A percentile compares a stretch with the other conserved stretches of the same genome.
Conservation (phyloP, 163 green algal genomes). For the Chlorella variabilis region DNA sequence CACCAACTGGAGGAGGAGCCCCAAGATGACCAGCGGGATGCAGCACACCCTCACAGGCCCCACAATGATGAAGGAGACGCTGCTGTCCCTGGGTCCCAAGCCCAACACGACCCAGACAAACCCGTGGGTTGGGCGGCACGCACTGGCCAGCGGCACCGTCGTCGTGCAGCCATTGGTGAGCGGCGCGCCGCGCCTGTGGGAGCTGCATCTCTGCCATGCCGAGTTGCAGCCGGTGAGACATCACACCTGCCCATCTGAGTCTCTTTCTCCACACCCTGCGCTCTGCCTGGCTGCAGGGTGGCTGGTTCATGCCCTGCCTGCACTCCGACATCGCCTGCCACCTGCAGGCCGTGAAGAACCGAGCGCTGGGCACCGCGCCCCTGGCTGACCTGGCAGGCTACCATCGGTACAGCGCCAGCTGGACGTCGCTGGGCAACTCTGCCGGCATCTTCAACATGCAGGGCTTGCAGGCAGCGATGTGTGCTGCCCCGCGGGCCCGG, state of each 20-base stretch:
- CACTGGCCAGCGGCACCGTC: background rate
- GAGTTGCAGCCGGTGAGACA: too few species aligned
- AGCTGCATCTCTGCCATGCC: too few species aligned
- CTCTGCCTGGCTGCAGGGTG: slow-evolving; percentile 10
- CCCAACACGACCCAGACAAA: background rate
- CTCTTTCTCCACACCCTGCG: too few species aligned
- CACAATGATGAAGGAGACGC: background rate
- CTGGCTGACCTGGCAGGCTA: slow-evolving; percentile 21
- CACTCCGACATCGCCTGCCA: slow-evolving; percentile 32
- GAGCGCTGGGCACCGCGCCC: background rate
- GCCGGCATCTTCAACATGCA: background rate
- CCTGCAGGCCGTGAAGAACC: background rate
- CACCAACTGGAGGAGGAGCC: background rate
- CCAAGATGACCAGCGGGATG: background rate
- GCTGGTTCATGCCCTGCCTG: slow-evolving; percentile 35
- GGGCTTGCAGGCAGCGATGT: background rate
- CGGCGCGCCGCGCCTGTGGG: too few species aligned
- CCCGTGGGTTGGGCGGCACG: background rate
- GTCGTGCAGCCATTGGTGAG: slow-evolving; percentile 9
- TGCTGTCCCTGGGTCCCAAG: background rate
- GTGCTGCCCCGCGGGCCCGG: background rate
- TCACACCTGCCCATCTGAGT: background rate
- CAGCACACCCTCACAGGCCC: background rate
- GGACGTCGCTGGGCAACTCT: background rate
- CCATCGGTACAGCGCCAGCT: slow-evolving; percentile 37